A percentile compares a stretch with the other conserved stretches of the same genome.
Evolutionary conservation across 306 rosid genomes (phyloP).

Genomic region (Arachis hypogaea): DNA sequence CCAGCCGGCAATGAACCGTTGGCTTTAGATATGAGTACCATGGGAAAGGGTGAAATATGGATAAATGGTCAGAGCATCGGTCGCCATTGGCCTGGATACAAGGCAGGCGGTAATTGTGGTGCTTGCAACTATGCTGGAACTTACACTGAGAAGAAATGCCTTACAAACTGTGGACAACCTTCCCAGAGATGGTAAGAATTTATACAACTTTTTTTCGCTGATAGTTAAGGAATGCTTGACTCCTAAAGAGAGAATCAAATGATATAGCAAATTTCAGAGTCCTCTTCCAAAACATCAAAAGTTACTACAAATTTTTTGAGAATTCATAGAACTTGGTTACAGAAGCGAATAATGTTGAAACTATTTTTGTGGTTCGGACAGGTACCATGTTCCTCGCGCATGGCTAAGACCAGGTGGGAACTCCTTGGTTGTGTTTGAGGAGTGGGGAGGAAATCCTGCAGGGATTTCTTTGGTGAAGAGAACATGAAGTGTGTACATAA

Average conservation of each 20-base stretch:
- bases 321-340: constrained; percentile 13
- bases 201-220: not conserved
- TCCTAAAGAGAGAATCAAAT: no score
- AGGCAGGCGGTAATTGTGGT: constrained; percentile 63
- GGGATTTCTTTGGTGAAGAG: constrained; percentile 71
- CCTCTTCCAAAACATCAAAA: no score
- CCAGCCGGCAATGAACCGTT: constrained; percentile 77
- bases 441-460: constrained; percentile 84
- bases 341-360: not conserved
- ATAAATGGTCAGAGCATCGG: constrained; percentile 82
- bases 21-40: constrained; percentile 79
- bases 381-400: constrained; percentile 94
- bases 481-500: constrained; percentile 48
- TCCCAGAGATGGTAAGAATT: constrained; percentile 78
- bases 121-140: constrained; percentile 65
- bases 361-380: constrained; percentile 32
- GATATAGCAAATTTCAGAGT: no score
- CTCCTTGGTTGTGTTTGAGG: constrained; percentile 78
- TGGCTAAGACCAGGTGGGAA: constrained; percentile 86
- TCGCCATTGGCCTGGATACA: constrained; percentile 77
- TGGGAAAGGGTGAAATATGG: constrained; percentile 94
- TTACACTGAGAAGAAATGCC: constrained; percentile 67
- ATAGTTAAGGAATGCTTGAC: no score
- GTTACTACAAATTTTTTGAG: not conserved
- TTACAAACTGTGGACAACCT: constrained; percentile 63